These are phyloP conservation scores for Cryphonectria naterciae DNA, from an alignment of 2,329 filamentous ascomycete species.

Conservation along the genomic window DNA sequence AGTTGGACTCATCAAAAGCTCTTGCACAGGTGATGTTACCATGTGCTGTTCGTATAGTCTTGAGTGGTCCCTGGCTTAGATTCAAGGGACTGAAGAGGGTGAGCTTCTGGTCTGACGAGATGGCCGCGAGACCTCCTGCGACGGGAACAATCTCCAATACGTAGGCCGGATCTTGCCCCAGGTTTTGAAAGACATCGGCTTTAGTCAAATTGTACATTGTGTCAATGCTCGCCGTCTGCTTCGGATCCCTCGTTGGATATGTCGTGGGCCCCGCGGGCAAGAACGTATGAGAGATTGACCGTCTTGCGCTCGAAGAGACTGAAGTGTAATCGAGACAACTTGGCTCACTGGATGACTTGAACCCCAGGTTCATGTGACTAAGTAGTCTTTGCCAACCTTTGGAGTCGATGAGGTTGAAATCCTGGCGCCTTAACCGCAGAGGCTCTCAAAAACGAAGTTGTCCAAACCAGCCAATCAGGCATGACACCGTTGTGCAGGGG, in stretches of 20 bases:
- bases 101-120: constrained; percentile 70
- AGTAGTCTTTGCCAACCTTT: background rate
- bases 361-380: background rate
- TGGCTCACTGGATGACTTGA: background rate
- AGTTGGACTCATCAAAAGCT: constrained; percentile 55
- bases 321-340: background rate
- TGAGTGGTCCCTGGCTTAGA: constrained; percentile 55
- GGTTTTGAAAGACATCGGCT: constrained; percentile 45
- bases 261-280: background rate
- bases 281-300: background rate
- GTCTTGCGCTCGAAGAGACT: background rate
- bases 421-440: background rate
- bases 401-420: background rate
- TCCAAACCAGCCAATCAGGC: constrained; percentile 18
- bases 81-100: constrained; percentile 65
- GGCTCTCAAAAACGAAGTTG: constrained; percentile 1
- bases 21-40: constrained; percentile 67
- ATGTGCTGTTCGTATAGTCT: constrained; percentile 56
- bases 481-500: constrained; percentile 11
- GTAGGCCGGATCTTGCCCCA: constrained; percentile 52
- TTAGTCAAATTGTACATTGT: constrained; percentile 49
- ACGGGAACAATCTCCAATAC: constrained; percentile 61
- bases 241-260: constrained; percentile 8
- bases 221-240: background rate
- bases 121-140: constrained; percentile 54